phyloP scores from a whole-genome alignment of 345 rosid species.

The Euclidium syriacum region DNA sequence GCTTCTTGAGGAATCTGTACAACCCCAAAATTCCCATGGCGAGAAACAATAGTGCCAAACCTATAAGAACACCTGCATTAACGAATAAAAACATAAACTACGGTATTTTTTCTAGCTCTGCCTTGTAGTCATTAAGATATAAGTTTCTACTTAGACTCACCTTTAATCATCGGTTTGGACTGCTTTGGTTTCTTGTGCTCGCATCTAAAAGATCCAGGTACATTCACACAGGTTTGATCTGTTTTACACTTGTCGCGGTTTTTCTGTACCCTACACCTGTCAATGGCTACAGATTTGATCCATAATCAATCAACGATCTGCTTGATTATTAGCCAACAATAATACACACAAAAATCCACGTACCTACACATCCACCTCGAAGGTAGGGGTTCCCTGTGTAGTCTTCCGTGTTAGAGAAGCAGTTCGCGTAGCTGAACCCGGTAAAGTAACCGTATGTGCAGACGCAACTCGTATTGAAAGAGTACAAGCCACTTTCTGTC shows the following conservation, averaged over 20 bases:
- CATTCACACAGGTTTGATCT: constrained; percentile 11
- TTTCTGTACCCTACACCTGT: constrained; percentile 9
- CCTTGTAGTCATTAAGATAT: neutral
- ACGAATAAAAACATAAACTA: neutral
- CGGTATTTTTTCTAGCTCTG: too few species aligned
- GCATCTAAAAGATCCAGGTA: neutral
- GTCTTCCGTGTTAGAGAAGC: constrained; percentile 15
- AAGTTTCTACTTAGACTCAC: neutral
- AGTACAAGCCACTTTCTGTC: neutral
- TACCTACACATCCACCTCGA: constrained; percentile 29
- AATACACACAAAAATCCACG: neutral
- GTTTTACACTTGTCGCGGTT: constrained; percentile 5
- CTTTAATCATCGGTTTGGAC: constrained; percentile 22
- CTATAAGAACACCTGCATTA: constrained; percentile 20
- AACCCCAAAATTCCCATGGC: constrained; percentile 10
- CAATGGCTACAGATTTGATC: neutral
- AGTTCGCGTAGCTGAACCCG: constrained; percentile 15
- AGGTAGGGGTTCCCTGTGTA: constrained; percentile 26
- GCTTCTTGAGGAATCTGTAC: neutral
- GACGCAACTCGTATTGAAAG: neutral
- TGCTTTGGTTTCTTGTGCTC: constrained; percentile 5
- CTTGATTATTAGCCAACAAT: neutral
- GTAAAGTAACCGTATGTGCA: constrained; percentile 21
- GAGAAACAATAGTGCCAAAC: constrained; percentile 15
- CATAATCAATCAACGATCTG: neutral